Evolutionary conservation across 805 yeast species (phyloP).

Genomic region (Yamadazyma sp.): DNA sequence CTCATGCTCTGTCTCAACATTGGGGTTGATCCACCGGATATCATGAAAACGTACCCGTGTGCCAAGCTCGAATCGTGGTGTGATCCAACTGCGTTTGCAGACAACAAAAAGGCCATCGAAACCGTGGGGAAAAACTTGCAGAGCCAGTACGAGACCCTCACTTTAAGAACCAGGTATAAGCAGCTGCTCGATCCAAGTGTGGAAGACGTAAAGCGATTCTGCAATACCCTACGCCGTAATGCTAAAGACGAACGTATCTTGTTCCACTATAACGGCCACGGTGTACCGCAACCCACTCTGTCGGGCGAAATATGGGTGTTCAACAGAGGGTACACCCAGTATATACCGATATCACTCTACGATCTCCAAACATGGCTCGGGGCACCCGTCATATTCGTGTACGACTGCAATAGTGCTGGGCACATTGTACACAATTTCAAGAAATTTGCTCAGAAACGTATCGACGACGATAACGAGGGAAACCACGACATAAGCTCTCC

Average conservation of each 20-base stretch:
- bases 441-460: constrained; percentile 84
- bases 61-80: constrained; percentile 93
- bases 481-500: constrained; percentile 52
- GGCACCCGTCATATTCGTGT: constrained; percentile 93
- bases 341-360: constrained; percentile 92
- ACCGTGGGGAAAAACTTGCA: constrained; percentile 87
- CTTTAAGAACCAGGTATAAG: constrained; percentile 84
- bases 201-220: constrained; percentile 89
- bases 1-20: constrained; percentile 84
- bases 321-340: constrained; percentile 95
- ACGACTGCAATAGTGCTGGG: constrained; percentile 94
- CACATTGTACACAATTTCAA: constrained; percentile 87
- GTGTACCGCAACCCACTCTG: constrained; percentile 95
- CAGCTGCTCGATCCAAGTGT: constrained; percentile 93
- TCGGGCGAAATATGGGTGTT: constrained; percentile 98
- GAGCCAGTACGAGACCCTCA: constrained; percentile 83
- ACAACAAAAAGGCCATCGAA: constrained; percentile 87
- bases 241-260: constrained; percentile 92
- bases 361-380: constrained; percentile 97
- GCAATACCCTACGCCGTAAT: constrained; percentile 81
- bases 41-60: constrained; percentile 87
- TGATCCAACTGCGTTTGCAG: constrained; percentile 79
- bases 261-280: constrained; percentile 97
- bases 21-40: constrained; percentile 97
- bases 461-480: constrained; percentile 77